A percentile compares a stretch with the other conserved stretches of the same genome.
Evolutionary conservation across 345 rosid genomes (phyloP).

Genomic region (Arabis alpina): DNA sequence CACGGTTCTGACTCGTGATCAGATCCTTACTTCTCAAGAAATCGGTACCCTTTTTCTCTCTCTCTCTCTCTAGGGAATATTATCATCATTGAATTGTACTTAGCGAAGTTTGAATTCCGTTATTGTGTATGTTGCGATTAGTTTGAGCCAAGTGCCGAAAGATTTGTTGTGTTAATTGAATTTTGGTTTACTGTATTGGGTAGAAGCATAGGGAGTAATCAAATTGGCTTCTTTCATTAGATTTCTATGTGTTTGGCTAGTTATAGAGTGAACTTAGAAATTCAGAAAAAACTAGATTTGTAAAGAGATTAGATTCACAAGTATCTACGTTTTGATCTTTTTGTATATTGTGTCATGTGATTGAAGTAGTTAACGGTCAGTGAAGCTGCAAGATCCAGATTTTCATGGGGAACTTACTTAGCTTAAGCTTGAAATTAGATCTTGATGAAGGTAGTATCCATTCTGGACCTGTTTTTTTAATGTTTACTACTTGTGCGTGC

Average conservation of each 20-base stretch:
- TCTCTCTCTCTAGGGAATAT: background rate
- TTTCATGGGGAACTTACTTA: background rate
- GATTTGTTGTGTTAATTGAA: background rate
- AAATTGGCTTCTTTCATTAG: conserved; percentile 6
- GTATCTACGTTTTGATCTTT: background rate
- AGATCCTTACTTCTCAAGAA: conserved; percentile 37
- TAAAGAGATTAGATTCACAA: background rate
- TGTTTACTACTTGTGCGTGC: background rate
- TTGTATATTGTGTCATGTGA: background rate
- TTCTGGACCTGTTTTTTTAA: background rate
- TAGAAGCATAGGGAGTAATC: conserved; percentile 10
- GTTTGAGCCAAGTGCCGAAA: background rate
- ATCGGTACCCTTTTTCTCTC: conserved; percentile 39
- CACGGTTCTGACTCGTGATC: conserved; percentile 25
- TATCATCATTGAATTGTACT: background rate
- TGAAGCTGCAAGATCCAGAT: background rate
- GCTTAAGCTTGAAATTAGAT: background rate
- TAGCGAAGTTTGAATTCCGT: conserved; percentile 1
- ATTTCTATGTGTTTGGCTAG: conserved; percentile 7
- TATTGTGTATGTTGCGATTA: conserved; percentile 6
- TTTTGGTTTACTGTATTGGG: background rate
- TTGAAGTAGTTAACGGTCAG: background rate
- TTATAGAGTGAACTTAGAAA: background rate
- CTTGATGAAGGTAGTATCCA: background rate
- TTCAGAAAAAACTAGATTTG: background rate